Evolutionary conservation across 768 basidiomycete genomes (phyloP).

Genomic region (Filobasidium floriforme): DNA sequence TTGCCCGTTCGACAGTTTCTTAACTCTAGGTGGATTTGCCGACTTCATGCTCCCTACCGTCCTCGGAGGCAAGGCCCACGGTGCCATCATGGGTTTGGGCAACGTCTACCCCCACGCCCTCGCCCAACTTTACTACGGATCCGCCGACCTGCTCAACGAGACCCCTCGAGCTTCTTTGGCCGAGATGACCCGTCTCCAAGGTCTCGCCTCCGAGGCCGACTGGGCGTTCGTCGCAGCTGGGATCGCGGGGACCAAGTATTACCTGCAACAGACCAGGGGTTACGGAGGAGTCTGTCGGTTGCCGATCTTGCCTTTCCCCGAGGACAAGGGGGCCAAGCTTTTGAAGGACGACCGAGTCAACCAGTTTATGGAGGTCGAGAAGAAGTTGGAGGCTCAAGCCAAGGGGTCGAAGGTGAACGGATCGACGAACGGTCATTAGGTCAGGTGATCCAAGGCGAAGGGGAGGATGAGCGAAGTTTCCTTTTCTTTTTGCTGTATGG

Average conservation of each 20-base stretch:
- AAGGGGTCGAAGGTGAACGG: not conserved
- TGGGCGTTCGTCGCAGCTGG: slow-evolving; percentile 67
- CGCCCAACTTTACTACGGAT: slow-evolving; percentile 50
- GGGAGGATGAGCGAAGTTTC: no score
- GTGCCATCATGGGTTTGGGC: slow-evolving; percentile 82
- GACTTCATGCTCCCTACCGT: slow-evolving; percentile 73
- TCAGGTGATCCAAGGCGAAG: no score
- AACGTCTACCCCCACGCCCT: slow-evolving; percentile 53
- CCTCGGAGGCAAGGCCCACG: slow-evolving; percentile 63
- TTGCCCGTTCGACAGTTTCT: slow-evolving; percentile 49
- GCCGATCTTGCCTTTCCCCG: slow-evolving; percentile 63
- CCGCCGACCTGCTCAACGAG: slow-evolving; percentile 53
- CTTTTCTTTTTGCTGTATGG: no score
- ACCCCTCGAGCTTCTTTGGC: slow-evolving; percentile 52
- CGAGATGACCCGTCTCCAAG: slow-evolving; percentile 55
- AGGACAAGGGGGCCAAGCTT: slow-evolving; percentile 54
- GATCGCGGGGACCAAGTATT: slow-evolving; percentile 75
- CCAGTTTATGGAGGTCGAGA: slow-evolving; percentile 60
- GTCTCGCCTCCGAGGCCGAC: slow-evolving; percentile 71
- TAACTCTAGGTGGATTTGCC: slow-evolving; percentile 75
- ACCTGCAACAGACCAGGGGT: slow-evolving; percentile 62
- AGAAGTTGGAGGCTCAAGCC: slow-evolving; percentile 30
- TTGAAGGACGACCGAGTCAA: slow-evolving; percentile 65
- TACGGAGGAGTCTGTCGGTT: slow-evolving; percentile 73
- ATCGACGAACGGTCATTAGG: slow-evolving; percentile 18